These are phyloP conservation scores for Hibiscus tridactylites DNA, from an alignment of 345 rosid genomes.

Conservation along the genomic window DNA sequence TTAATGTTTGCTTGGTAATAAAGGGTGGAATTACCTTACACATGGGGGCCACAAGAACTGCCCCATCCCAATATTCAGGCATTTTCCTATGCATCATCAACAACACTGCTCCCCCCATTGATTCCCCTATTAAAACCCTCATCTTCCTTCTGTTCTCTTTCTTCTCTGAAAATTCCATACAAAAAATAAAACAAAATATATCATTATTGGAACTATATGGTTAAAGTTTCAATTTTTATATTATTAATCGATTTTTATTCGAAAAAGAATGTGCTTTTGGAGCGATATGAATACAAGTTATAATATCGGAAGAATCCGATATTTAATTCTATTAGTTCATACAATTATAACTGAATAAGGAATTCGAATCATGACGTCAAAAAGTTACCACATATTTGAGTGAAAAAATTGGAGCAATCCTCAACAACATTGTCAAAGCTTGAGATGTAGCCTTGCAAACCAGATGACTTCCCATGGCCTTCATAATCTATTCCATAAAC, in stretches of 20 bases:
- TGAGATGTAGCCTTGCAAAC: slow-evolving; percentile 38
- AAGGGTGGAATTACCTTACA: slow-evolving; percentile 47
- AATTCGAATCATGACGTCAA: neutral
- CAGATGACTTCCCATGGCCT: slow-evolving; percentile 83
- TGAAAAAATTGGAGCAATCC: slow-evolving; percentile 49
- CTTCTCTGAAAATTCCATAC: slow-evolving; percentile 26
- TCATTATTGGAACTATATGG: no score
- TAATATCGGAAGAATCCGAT: no score
- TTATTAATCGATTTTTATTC: no score
- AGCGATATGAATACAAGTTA: no score
- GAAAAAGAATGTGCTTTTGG: no score
- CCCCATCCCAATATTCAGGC: slow-evolving; percentile 76
- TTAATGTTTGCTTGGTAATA: neutral
- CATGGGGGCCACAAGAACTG: slow-evolving; percentile 78
- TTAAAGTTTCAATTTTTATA: no score
- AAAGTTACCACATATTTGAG: slow-evolving; percentile 43
- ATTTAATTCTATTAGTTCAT: no score
- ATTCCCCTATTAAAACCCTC: slow-evolving; percentile 73
- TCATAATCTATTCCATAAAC: slow-evolving; percentile 76
- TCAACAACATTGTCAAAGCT: slow-evolving; percentile 47
- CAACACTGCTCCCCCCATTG: slow-evolving; percentile 84
- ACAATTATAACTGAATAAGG: no score
- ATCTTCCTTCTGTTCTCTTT: slow-evolving; percentile 47
- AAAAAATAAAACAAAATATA: neutral
- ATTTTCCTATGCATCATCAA: slow-evolving; percentile 51